These are phyloP conservation scores for Asterella californica DNA, from an alignment of 225 moss, liverwort and hornwort genomes.

Conservation along the genomic window DNA sequence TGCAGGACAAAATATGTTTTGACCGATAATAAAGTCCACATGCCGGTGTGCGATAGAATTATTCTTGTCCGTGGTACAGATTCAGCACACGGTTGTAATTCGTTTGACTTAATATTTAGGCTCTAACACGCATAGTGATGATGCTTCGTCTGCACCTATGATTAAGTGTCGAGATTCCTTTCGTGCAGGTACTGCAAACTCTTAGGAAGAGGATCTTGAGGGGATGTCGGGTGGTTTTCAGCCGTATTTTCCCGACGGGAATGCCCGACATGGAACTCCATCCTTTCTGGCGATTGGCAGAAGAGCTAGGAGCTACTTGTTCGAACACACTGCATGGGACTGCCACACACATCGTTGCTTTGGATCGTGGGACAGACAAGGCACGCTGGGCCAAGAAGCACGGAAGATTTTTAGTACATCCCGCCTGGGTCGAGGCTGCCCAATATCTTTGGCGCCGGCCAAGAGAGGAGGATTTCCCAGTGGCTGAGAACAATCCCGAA, in stretches of 20 bases:
- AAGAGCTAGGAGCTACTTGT: slow-evolving; percentile 78
- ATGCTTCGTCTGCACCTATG: not conserved
- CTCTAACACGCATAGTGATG: not conserved
- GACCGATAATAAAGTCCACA: no score
- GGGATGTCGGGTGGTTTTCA: slow-evolving; percentile 78
- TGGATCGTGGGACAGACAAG: slow-evolving; percentile 75
- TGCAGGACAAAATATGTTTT: no score
- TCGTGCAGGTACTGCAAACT: slow-evolving; percentile 59
- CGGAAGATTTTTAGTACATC: slow-evolving; percentile 66
- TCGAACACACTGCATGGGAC: slow-evolving; percentile 41
- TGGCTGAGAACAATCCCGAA: slow-evolving; percentile 52
- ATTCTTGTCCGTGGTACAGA: no score
- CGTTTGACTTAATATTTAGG: not conserved
- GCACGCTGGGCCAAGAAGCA: slow-evolving; percentile 79
- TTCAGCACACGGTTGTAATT: no score
- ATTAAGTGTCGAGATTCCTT: not conserved
- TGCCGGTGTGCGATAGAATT: no score
- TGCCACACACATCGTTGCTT: slow-evolving; percentile 78
- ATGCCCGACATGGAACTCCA: slow-evolving; percentile 55
- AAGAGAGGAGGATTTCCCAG: slow-evolving; percentile 64
- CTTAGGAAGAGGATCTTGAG: slow-evolving; percentile 54
- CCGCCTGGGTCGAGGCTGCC: slow-evolving; percentile 93
- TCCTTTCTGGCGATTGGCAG: slow-evolving; percentile 73
- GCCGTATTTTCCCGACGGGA: slow-evolving; percentile 67
- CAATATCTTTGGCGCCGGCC: slow-evolving; percentile 84